Evolutionary conservation across 1,139 yeast species (phyloP).

Genomic region (Hemisphaericaspora subhashii): DNA sequence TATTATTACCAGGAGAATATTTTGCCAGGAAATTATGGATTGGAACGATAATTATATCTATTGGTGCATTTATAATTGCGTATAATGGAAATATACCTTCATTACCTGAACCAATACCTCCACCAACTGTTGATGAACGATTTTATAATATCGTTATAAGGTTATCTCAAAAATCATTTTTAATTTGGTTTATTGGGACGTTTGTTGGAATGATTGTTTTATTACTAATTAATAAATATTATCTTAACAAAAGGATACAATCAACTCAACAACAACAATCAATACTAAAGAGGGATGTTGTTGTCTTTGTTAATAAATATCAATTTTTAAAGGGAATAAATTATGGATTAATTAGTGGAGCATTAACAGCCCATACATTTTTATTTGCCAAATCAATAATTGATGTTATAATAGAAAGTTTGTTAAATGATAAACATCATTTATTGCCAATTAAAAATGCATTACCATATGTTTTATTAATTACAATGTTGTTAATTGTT

Average conservation of each 20-base stretch:
- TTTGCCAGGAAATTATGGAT: conserved; percentile 57
- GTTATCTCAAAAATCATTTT: conserved; percentile 28
- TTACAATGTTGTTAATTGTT: conserved; percentile 65
- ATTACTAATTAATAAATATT: conserved; percentile 23
- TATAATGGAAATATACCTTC: conserved; percentile 53
- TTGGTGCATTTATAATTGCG: conserved; percentile 83
- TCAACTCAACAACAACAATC: too few species aligned
- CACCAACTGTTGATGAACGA: conserved; percentile 22
- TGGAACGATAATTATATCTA: conserved; percentile 69
- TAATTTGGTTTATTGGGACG: conserved; percentile 41
- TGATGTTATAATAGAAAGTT: conserved; percentile 57
- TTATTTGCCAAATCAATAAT: conserved; percentile 82
- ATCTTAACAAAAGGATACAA: conserved; percentile 11
- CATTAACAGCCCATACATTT: conserved; percentile 81
- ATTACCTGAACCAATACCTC: conserved; percentile 22
- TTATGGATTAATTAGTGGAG: conserved; percentile 74
- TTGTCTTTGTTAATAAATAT: conserved; percentile 15
- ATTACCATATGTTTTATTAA: conserved; percentile 52
- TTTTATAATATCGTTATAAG: conserved; percentile 29
- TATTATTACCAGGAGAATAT: conserved; percentile 64
- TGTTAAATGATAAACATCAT: conserved; percentile 31
- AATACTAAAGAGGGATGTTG: too few species aligned
- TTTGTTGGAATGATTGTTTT: conserved; percentile 29
- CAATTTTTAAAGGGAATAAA: conserved; percentile 51
- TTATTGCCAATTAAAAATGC: conserved; percentile 24